phyloP scores from a whole-genome alignment of 805 yeast species.

The Cyberlindnera japonica region DNA sequence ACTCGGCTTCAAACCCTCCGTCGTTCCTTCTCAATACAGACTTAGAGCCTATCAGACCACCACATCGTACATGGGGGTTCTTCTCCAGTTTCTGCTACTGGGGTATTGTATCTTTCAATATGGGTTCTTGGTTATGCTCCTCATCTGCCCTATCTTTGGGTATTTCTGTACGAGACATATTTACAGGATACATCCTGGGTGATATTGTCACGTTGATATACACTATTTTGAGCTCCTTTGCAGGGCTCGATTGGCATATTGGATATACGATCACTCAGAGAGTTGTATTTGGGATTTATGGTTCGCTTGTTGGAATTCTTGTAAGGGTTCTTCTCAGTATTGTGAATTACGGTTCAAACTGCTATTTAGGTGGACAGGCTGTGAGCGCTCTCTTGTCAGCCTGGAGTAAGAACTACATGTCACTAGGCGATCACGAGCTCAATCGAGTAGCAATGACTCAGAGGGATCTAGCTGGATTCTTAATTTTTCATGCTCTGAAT shows the following conservation, averaged over 20 bases:
- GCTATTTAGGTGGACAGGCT: slow-evolving; percentile 43
- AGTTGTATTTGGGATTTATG: slow-evolving; percentile 44
- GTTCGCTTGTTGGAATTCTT: slow-evolving; percentile 39
- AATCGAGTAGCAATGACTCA: slow-evolving; percentile 2
- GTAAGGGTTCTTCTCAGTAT: slow-evolving; percentile 42
- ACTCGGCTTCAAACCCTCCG: not conserved
- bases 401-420: slow-evolving; percentile 36
- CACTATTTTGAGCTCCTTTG: slow-evolving; percentile 44
- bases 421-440: not conserved
- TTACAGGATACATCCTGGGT: slow-evolving; percentile 42
- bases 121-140: slow-evolving; percentile 45
- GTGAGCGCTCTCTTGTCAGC: slow-evolving; percentile 36
- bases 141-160: slow-evolving; percentile 43
- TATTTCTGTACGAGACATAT: slow-evolving; percentile 41
- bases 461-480: slow-evolving; percentile 39
- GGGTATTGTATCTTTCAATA: slow-evolving; percentile 42
- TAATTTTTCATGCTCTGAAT: slow-evolving; percentile 40
- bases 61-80: slow-evolving; percentile 37
- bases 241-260: slow-evolving; percentile 47
- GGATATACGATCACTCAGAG: slow-evolving; percentile 46
- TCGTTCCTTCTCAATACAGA: slow-evolving; percentile 12
- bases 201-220: slow-evolving; percentile 41
- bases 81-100: slow-evolving; percentile 41
- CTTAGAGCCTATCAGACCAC: slow-evolving; percentile 16
- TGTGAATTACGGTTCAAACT: slow-evolving; percentile 45